Evolutionary conservation across 148 eudicot species (phyloP), one percentile per base, ranked within the genome.

Genomic region (Spergularia marina): DNA sequence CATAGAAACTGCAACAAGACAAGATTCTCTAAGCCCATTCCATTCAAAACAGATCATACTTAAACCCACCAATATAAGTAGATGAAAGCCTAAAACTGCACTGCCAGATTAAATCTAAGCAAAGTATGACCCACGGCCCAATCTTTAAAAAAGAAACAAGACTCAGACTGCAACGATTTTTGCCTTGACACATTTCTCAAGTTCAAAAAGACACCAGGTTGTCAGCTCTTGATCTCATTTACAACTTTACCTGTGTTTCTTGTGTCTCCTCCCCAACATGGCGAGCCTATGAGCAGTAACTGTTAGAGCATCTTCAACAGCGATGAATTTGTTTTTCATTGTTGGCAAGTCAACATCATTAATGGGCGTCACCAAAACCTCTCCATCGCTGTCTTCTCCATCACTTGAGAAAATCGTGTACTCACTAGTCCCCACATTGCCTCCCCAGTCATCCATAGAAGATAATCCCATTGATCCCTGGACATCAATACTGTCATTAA

Each of bases 311-410:
- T 91, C 97, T 82, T 89, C 88, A 53, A 85, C 41, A 36, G 80
- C 51, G 23, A 80, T 82, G 71, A 79, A 82, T 53, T 79, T 76
- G 59, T 86, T 88, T 73, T 81, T 87, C n/a, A 82, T 25, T 12
- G 80, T 72, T 17, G 96, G 91, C 80, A 90, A 74, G 76, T 94
- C 98, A 80, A 87, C 85, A 80, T 91, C 97, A 78, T 83, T 86
- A 69, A 94, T 73, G 41, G 94, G 89, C 69, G 89, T 88, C 75
- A 94, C 82, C 77, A 88, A 75, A 47, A 82, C 67, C 68, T 91
- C 98, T 74, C 89, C 97, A 72, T 94, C 96, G 67, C 91, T 89
- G 56, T 89, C 96, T 78, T 94, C 98, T 55, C 87, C 94, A 14
- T 90, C 96, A 78, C 93, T 89, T 57, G 97, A 86, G 58, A 90